phyloP scores from a whole-genome alignment of 495 filamentous ascomycete genomes.

The Penicillium robsamsonii region DNA sequence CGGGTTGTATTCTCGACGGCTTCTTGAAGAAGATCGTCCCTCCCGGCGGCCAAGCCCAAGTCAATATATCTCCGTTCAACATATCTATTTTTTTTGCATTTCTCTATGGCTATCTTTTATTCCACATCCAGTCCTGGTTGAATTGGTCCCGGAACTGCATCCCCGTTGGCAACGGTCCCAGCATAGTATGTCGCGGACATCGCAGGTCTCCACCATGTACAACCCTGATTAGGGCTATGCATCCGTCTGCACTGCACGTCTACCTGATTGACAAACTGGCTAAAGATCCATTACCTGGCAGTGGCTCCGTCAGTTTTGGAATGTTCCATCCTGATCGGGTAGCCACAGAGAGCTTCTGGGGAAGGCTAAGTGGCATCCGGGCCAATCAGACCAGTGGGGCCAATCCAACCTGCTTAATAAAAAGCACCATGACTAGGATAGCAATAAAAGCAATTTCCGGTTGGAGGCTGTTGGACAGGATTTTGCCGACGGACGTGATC shows the following conservation, averaged over 20 bases:
- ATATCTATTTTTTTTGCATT: not conserved
- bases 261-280: slow-evolving; percentile 9
- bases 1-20: slow-evolving; percentile 7
- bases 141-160: slow-evolving; percentile 3
- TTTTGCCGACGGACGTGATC: slow-evolving; percentile 16
- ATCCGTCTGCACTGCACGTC: slow-evolving; percentile 3
- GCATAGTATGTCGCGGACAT: slow-evolving; percentile 2
- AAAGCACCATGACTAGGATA: slow-evolving; percentile 12
- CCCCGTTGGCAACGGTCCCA: slow-evolving; percentile 10
- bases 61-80: not conserved
- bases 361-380: slow-evolving; percentile 19
- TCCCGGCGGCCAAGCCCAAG: not conserved
- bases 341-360: slow-evolving; percentile 23
- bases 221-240: slow-evolving; percentile 13
- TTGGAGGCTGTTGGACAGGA: not conserved
- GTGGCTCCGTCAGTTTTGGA: slow-evolving; percentile 21
- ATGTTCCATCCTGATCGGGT: slow-evolving; percentile 30
- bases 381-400: slow-evolving; percentile 8
- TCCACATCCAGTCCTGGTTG: not conserved
- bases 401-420: slow-evolving; percentile 15
- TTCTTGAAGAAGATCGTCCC: slow-evolving; percentile 7
- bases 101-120: not conserved
- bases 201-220: slow-evolving; percentile 6
- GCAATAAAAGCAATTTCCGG: not conserved
- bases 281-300: slow-evolving; percentile 3